A percentile compares a stretch with the other conserved stretches of the same genome.
Evolutionary conservation across 768 basidiomycete species (phyloP).

Genomic region (Lactifluus subvellereus): DNA sequence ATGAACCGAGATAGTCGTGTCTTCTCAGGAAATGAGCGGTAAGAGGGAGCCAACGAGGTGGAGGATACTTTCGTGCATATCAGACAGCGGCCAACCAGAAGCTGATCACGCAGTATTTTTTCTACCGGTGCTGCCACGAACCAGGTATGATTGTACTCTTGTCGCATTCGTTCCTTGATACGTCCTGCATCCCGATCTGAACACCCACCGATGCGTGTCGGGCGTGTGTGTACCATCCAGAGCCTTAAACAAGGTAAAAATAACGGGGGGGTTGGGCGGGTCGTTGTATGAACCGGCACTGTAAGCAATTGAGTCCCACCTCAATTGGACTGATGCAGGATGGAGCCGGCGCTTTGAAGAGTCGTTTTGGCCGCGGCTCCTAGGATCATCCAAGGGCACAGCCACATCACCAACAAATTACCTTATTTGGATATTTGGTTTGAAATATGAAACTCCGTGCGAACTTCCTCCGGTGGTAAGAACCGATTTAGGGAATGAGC

Average conservation of each 20-base stretch:
- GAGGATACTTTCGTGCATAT: background rate
- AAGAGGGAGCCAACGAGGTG: background rate
- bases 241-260: slow-evolving; percentile 5
- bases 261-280: background rate
- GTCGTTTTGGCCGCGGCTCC: background rate
- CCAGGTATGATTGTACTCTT: background rate
- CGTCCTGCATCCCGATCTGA: background rate
- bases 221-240: background rate
- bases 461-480: slow-evolving; percentile 8
- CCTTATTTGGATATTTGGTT: background rate
- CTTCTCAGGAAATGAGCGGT: background rate
- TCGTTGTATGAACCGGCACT: background rate
- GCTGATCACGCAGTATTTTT: background rate
- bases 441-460: background rate
- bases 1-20: background rate
- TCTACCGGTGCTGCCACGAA: background rate
- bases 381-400: slow-evolving; percentile 5
- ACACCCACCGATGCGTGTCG: background rate
- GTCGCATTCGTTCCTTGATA: background rate
- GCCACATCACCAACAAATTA: slow-evolving; percentile 13
- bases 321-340: background rate
- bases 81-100: background rate
- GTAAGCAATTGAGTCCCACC: background rate
- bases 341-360: background rate
- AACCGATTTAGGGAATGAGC: slow-evolving; percentile 8